Base-by-base conservation (phyloP, 2,329 filamentous ascomycete genomes). In the Cadophora luteo-olivacea region DNA sequence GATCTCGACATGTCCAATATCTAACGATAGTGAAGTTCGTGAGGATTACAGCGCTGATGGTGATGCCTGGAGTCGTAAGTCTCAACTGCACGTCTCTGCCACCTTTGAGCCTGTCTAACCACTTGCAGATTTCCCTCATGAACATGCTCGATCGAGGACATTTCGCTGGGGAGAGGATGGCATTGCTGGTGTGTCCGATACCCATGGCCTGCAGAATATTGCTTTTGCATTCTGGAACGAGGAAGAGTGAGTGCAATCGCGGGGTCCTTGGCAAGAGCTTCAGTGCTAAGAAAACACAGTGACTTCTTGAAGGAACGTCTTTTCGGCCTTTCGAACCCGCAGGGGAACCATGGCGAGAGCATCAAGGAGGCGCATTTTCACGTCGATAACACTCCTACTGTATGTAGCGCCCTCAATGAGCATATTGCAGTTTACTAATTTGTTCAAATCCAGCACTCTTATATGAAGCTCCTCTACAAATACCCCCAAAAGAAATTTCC, bases 401-500 rank as follows among this genome's bases (percentile, higher is more conserved):
- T 78, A 62, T 33, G 74, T 72, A 16, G 41, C 12, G 24, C 32
- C 29, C 32, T 36, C 12, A 48, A 38, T 36, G 29, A 24, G 12
- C 8, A 29, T 7, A 16, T 24, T 33, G 25, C 60, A 11, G 9
- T 45, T 60, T 38, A 51, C 64, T 74, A 55, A 73, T 51, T 38
- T 12, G 14, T 16, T 64, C 72, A 24, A 74, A 68, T 54, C 5
- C 79, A 94, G 92, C 94, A 97, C 81, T 97, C 95, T 33, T 98
- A 98, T 84, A 98, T 98, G 95, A 98, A 98, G 81, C 97, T 90
- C 78, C 90, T 98, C 74, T 98, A 98, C 87, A 98, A 98, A 81
- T 97, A 97, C 76, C 96, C 96, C 0, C 95, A 98, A 81, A 87
- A 87, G 75, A 89, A 91, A 72, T 98, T 98, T 77, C 96, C 95